phyloP scores from a whole-genome alignment of 192 early-diverging fungal genomes.

The Coemansia sp. region DNA sequence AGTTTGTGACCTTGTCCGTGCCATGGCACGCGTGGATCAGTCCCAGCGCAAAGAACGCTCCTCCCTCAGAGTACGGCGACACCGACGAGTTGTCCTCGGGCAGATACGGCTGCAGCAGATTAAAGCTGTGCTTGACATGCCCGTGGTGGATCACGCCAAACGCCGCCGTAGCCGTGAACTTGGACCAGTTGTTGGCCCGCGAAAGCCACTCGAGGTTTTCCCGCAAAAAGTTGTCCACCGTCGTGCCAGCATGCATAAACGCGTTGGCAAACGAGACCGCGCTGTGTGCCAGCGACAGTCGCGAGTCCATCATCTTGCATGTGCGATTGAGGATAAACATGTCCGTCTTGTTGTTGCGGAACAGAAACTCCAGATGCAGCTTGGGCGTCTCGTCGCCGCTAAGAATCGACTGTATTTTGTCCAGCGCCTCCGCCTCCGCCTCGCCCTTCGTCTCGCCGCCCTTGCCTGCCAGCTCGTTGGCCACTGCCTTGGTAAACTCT shows the following conservation, averaged over 20 bases:
- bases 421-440: conserved; percentile 27
- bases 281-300: conserved; percentile 89
- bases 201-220: conserved; percentile 97
- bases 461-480: conserved; percentile 49
- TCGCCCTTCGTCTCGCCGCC: background rate
- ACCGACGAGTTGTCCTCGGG: conserved; percentile 84
- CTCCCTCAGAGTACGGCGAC: conserved; percentile 92
- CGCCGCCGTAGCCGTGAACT: conserved; percentile 97
- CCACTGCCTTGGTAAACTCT: conserved; percentile 86
- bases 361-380: conserved; percentile 91
- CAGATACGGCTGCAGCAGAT: conserved; percentile 86
- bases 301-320: conserved; percentile 81
- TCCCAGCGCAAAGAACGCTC: conserved; percentile 94
- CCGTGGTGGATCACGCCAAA: conserved; percentile 98
- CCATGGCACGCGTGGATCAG: conserved; percentile 97
- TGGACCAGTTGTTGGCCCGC: conserved; percentile 97
- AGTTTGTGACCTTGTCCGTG: conserved; percentile 66
- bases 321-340: conserved; percentile 91
- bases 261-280: conserved; percentile 96
- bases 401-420: conserved; percentile 74
- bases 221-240: conserved; percentile 94
- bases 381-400: conserved; percentile 87
- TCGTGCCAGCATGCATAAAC: conserved; percentile 97
- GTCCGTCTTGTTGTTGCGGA: conserved; percentile 94
- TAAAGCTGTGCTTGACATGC: conserved; percentile 80